Evolutionary conservation across 2,329 filamentous ascomycete species (phyloP).

Genomic region (Fusarium buharicum): DNA sequence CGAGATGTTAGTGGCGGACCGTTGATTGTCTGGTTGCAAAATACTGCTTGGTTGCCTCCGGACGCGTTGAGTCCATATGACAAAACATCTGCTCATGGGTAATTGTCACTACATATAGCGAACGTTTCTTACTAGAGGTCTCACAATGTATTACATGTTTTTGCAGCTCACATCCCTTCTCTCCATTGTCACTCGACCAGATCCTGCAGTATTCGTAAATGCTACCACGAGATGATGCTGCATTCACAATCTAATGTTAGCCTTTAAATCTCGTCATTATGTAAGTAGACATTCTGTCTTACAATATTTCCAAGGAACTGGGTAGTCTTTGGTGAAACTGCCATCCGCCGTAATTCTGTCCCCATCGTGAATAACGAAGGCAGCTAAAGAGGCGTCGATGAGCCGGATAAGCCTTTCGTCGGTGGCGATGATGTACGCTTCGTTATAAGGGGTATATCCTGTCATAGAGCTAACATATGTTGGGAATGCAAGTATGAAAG

Average conservation of each 20-base stretch:
- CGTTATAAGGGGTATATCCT: slow-evolving; percentile 7
- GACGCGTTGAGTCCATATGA: background rate
- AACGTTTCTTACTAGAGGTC: background rate
- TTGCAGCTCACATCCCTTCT: background rate
- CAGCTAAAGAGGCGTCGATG: accelerated
- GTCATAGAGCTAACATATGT: slow-evolving; percentile 25
- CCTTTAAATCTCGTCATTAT: background rate
- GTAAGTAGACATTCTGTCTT: background rate
- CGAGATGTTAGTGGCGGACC: slow-evolving; percentile 11
- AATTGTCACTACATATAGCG: too few species aligned
- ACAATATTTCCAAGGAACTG: background rate
- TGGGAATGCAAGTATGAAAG: slow-evolving; percentile 3
- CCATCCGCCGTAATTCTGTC: background rate
- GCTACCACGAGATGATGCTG: background rate
- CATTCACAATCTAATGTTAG: background rate
- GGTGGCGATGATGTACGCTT: background rate
- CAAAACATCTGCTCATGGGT: background rate
- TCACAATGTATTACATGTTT: background rate
- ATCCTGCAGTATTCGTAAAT: too few species aligned
- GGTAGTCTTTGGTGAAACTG: background rate
- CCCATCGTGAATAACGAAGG: slow-evolving; percentile 14
- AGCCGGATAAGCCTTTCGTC: background rate
- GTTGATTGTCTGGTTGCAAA: background rate
- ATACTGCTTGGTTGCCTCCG: background rate
- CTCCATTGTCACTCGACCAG: too few species aligned